phyloP scores from a whole-genome alignment of 2,329 filamentous ascomycete species.

The Ophiosphaerella narmari region DNA sequence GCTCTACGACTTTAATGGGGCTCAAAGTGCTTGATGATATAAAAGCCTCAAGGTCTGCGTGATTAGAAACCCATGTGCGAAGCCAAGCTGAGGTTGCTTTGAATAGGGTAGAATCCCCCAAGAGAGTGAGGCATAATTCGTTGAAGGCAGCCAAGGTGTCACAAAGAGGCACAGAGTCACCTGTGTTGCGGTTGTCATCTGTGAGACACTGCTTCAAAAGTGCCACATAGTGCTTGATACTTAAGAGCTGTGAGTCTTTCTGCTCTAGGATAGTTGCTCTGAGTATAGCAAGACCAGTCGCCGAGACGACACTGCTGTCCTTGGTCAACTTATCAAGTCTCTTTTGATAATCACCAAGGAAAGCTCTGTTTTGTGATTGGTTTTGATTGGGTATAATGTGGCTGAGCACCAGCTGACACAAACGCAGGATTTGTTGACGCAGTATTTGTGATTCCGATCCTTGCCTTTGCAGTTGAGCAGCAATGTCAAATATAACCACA shows the following conservation, averaged over 20 bases:
- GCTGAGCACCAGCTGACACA: constrained; percentile 30
- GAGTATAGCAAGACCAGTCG: constrained; percentile 30
- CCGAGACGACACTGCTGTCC: constrained; percentile 25
- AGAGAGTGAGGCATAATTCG: constrained; percentile 21
- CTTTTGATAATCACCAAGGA: constrained; percentile 31
- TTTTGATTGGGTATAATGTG: constrained; percentile 42
- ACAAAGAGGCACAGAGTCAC: constrained; percentile 10
- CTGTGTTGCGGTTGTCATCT: constrained; percentile 9
- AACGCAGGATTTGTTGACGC: constrained; percentile 28
- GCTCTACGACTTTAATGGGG: constrained; percentile 15
- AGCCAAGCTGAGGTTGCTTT: constrained; percentile 22
- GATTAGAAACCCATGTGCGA: constrained; percentile 26
- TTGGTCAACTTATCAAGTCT: constrained; percentile 25
- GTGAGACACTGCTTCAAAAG: constrained; percentile 27
- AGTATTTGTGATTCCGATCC: constrained; percentile 13
- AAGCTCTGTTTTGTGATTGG: constrained; percentile 39
- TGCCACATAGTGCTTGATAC: constrained; percentile 26
- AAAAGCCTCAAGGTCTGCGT: constrained; percentile 25
- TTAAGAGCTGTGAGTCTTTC: constrained; percentile 25
- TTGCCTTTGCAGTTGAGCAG: constrained; percentile 26
- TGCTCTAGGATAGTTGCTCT: constrained; percentile 30
- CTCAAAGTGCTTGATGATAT: constrained; percentile 8
- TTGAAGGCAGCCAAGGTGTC: constrained; percentile 36
- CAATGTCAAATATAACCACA: constrained; percentile 31
- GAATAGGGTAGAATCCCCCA: constrained; percentile 23